These are phyloP conservation scores for Phytophthora fragariaefolia DNA, from an alignment of 352 stramenopile genomes.

Conservation along the genomic window DNA sequence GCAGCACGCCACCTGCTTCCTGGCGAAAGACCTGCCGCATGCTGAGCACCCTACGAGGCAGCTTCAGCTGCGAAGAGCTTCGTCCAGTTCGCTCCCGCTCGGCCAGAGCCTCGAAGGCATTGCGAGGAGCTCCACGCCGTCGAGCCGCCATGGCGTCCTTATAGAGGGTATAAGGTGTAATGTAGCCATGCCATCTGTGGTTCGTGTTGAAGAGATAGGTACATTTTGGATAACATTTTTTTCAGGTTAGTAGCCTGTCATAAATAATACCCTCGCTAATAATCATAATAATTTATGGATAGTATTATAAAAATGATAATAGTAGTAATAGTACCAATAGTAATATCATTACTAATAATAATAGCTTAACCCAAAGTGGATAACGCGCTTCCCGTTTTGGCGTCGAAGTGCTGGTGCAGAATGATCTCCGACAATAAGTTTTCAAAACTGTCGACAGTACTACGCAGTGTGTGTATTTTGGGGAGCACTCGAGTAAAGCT, in stretches of 20 bases:
- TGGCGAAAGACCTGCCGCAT: slow-evolving; percentile 45
- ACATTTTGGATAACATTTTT: neutral
- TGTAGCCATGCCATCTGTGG: no score
- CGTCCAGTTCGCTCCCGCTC: slow-evolving; percentile 18
- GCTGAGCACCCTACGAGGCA: slow-evolving; percentile 20
- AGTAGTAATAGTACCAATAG: no score
- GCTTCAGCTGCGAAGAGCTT: neutral
- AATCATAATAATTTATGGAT: no score
- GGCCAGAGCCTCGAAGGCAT: slow-evolving; percentile 15
- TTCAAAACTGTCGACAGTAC: neutral
- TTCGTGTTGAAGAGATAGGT: neutral
- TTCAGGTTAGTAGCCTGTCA: neutral
- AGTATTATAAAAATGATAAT: no score
- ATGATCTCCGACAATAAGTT: neutral
- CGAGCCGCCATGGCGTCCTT: neutral
- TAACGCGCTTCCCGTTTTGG: no score
- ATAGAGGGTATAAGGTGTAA: slow-evolving; percentile 8
- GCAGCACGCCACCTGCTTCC: slow-evolving; percentile 55
- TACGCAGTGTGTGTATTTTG: no score
- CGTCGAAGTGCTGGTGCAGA: no score
- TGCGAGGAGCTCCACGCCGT: neutral
- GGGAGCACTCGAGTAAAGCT: no score
- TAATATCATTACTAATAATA: neutral
- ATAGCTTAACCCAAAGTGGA: no score
- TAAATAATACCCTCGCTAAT: no score